Base-by-base conservation (phyloP, 2,329 filamentous ascomycete genomes). In the Byssoonygena ceratinophila region DNA sequence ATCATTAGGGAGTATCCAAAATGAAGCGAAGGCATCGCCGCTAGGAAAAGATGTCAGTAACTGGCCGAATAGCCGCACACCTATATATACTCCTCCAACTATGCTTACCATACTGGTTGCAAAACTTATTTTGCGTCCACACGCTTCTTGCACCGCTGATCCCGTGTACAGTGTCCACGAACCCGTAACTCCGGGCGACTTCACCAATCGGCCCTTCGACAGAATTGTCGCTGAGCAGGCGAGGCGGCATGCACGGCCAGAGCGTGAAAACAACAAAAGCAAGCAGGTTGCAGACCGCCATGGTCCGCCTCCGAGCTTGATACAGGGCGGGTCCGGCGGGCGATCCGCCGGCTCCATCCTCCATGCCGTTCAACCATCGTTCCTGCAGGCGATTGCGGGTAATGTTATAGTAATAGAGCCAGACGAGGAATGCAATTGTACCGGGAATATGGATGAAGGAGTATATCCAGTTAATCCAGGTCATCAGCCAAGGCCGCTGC, bases 361-460 rank as follows among this genome's bases (percentile, higher is more conserved):
- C 12, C 14, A 9, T 8, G 16, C 25, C 5, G n/a, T 60, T 58
- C 20, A 65, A 60, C 46, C 70, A 69, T 18, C 64, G 61, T 12
- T 72, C 67, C 53, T 71, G 63, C 31, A 68, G 64, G 29, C 76
- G 71, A 63, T 78, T 78, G 48, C 75, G 75, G 6, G 80, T 82
- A 22, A 81, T 85, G 44, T 82, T 86, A 63, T 83, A 77, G 69
- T 84, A 85, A 69, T 80, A 87, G 3, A 87, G 74, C 62, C 79
- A 76, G 34, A 80, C 74, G 22, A 81, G 72, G 62, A 86, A 88
- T 41, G 83, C 74, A 58, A 87, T 87, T 4, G 83, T 87, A 12
- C 83, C 84, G 0, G 84, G 84, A 54, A 87, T 87, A 65, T 87
- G 84, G 61, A 88, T 85, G 67, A 86, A 87, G 4, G 83, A 86